Conservation (phyloP, 2,329 filamentous ascomycete species). For the Nakataea oryzae region DNA sequence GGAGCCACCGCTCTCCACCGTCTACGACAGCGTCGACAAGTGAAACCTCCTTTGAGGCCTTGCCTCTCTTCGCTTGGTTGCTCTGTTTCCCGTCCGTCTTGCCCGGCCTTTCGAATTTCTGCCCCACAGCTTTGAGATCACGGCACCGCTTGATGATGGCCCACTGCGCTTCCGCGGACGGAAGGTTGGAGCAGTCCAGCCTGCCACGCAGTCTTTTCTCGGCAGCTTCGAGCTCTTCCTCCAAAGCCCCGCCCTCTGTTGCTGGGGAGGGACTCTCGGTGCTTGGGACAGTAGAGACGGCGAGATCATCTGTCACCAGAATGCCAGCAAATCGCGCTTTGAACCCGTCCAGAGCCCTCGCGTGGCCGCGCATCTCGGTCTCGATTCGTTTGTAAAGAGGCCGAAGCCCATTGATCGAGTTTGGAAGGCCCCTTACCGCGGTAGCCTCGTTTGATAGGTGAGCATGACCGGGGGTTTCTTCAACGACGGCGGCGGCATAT, state of each 20-base stretch:
- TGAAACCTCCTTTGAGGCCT: slow-evolving; percentile 6
- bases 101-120: slow-evolving; percentile 12
- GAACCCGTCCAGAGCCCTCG: background rate
- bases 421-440: background rate
- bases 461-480: too few species aligned
- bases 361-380: background rate
- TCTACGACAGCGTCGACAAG: slow-evolving; percentile 21
- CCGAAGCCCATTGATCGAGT: background rate
- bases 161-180: slow-evolving; percentile 14
- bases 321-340: background rate
- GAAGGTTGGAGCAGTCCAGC: slow-evolving; percentile 7
- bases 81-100: background rate
- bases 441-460: background rate
- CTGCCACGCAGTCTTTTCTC: background rate
- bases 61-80: background rate
- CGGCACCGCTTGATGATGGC: slow-evolving; percentile 16
- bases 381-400: background rate
- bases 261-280: background rate
- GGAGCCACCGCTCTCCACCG: slow-evolving; percentile 21
- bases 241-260: background rate
- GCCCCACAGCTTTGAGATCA: slow-evolving; percentile 16
- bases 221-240: background rate
- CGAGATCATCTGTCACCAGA: background rate
- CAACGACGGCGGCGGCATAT: too few species aligned
- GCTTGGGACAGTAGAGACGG: background rate